Percentiles rank a stretch among this genome's conserved stretches.
Conservation (phyloP, 2,329 filamentous ascomycete species). For the Penicillium sp. region DNA sequence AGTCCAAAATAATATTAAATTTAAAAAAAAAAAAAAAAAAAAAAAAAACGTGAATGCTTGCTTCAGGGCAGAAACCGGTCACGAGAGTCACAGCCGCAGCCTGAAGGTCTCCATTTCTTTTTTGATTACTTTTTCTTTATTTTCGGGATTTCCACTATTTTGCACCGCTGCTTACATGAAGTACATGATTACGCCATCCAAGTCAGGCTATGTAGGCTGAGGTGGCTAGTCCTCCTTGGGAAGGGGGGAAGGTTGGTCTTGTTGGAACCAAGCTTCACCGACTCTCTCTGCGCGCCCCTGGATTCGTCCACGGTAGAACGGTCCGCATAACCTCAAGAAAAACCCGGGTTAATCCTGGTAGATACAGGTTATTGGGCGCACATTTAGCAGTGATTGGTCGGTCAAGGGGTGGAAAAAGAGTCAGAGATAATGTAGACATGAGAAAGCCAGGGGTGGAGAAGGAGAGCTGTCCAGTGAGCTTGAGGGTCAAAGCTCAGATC, state of each 20-base stretch:
- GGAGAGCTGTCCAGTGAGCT: background rate
- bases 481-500: background rate
- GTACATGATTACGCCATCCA: background rate
- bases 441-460: background rate
- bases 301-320: conserved; percentile 12
- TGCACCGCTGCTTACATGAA: background rate
- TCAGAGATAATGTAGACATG: background rate
- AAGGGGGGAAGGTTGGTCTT: background rate
- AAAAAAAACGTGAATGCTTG: conserved; percentile 15
- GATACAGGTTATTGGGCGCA: background rate
- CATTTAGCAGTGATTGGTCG: background rate
- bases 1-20: background rate
- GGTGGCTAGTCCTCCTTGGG: background rate
- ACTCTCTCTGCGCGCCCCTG: conserved; percentile 14
- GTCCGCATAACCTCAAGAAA: conserved; percentile 11
- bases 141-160: background rate
- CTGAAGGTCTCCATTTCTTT: background rate
- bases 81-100: conserved; percentile 7
- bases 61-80: conserved; percentile 16
- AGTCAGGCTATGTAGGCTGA: background rate
- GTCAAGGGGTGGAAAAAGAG: background rate
- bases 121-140: background rate
- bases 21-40: conserved; percentile 1
- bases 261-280: conserved; percentile 10
- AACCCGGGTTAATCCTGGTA: background rate